Conservation (phyloP, 2,329 filamentous ascomycete species). For the Sporothrix protearum region DNA sequence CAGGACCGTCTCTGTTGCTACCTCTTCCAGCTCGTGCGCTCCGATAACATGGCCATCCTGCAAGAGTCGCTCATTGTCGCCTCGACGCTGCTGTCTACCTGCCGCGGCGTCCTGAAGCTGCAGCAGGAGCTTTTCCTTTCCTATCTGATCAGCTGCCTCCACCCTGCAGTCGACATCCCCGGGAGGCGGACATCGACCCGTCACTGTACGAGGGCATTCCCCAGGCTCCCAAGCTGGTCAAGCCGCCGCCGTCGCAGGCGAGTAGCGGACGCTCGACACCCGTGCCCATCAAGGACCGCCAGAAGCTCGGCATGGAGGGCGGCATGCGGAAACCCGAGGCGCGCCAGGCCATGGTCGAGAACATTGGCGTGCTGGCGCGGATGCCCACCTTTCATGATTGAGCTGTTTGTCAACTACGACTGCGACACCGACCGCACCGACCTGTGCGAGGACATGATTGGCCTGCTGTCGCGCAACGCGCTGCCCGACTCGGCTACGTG, state of each 20-base stretch:
- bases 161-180: constrained; percentile 93
- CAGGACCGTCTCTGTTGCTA: constrained; percentile 92
- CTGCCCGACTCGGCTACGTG: constrained; percentile 96
- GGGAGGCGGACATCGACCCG: constrained; percentile 85
- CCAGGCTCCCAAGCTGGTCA: constrained; percentile 81
- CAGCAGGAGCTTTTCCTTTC: constrained; percentile 96
- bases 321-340: constrained; percentile 90
- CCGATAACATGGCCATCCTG: constrained; percentile 91
- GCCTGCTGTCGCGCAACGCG: constrained; percentile 86
- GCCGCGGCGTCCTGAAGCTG: constrained; percentile 83
- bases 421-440: constrained; percentile 89
- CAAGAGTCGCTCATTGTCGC: constrained; percentile 91
- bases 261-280: constrained; percentile 83
- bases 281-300: constrained; percentile 85
- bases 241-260: constrained; percentile 67
- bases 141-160: constrained; percentile 88
- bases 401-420: constrained; percentile 97
- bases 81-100: constrained; percentile 85
- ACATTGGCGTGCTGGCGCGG: constrained; percentile 81
- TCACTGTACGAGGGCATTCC: constrained; percentile 90
- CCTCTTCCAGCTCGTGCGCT: constrained; percentile 91
- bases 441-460: constrained; percentile 92
- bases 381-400: constrained; percentile 93
- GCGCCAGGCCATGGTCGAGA: constrained; percentile 97
- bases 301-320: constrained; percentile 88